Conservation (phyloP, 78 protist genomes). For the Monosiga brevicollis region DNA sequence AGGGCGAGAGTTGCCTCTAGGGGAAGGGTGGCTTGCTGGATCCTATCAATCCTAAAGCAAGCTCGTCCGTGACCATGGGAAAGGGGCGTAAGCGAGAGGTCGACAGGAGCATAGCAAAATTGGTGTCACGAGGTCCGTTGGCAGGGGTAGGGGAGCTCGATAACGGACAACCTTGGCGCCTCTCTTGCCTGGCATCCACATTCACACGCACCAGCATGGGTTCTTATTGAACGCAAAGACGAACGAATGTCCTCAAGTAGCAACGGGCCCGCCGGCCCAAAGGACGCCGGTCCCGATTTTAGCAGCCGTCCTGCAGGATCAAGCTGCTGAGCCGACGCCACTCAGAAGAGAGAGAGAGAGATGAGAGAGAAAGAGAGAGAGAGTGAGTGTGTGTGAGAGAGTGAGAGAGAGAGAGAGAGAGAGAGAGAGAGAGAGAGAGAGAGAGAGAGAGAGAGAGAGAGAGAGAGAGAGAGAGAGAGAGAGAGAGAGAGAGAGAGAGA, state of each 20-base stretch:
- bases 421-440: background rate
- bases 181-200: background rate
- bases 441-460: background rate
- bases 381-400: background rate
- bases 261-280: too few species aligned
- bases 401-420: background rate
- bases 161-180: too few species aligned
- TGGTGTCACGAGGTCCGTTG: too few species aligned
- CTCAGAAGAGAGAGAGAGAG: background rate
- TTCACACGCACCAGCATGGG: background rate
- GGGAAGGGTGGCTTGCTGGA: too few species aligned
- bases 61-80: too few species aligned
- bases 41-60: too few species aligned
- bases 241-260: too few species aligned
- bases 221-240: background rate
- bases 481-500: background rate
- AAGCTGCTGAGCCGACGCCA: background rate
- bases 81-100: too few species aligned
- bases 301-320: background rate
- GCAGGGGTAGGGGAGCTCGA: too few species aligned
- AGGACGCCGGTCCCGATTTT: too few species aligned
- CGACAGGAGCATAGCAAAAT: too few species aligned
- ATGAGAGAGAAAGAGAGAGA: background rate
- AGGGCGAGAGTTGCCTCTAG: too few species aligned
- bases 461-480: background rate